Base-by-base conservation (phyloP, 768 basidiomycete species). In the Phylloporus rhodoxanthus region DNA sequence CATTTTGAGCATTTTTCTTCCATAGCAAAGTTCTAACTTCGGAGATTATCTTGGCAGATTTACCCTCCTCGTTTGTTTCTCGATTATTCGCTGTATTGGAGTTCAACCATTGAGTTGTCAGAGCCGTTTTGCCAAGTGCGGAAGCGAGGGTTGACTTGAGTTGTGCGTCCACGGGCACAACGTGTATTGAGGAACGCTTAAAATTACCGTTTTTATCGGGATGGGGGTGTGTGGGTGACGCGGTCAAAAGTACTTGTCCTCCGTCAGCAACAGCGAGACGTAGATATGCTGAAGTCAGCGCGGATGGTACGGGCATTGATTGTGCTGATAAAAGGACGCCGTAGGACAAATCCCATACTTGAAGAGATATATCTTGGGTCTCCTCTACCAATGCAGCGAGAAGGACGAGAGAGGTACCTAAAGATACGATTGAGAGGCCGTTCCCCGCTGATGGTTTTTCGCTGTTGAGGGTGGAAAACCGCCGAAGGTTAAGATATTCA, bases 311-410 rank as follows among this genome's bases (percentile, higher is more conserved):
- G 1, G 81, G 63, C 36, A 84, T 66, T 8, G 66, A 60, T 33
- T 81, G 74, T 5, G 75, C 72, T 2, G 81, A 70, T n/a, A 87
- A 70, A 20, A 86, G 67, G 29, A 85, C 78, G 15, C 79, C 78
- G 54, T 82, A 87, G 51, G 80, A 80, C 19, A 86, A 68, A 54
- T 87, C 84, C 84, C 85, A 86, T 25, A 86, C 62, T 15, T 82
- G 77, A 25, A 86, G 63, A 14, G 70, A 68, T 45, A 85, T 70
- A 50, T 79, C 77, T 7, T 69, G 55, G 2, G 62, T 46, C 15
- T 45, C 47, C 14, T 56, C 51, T 26, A 72, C 70, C 41, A 71
- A 38, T 23, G 69, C 73, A 34, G 77, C 77, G 9, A 87, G 72
- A 37, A 86, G 72, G 40, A 80, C 77, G 41, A 81, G 72, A 0